These are phyloP conservation scores for Acanthochlamys bracteata DNA, from an alignment of 106 monocot species.

Conservation along the genomic window DNA sequence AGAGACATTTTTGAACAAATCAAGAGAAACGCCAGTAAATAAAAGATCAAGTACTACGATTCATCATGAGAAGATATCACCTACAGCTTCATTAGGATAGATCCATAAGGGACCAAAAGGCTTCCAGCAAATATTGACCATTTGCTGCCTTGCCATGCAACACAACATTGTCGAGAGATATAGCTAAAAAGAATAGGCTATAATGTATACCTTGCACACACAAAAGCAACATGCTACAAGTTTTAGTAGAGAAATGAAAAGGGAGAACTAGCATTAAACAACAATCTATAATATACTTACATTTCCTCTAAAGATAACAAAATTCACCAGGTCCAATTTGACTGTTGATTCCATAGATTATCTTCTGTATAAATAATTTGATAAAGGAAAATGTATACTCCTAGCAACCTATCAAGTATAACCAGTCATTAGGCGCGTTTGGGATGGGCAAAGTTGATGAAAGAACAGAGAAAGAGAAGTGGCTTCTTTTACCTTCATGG, in stretches of 20 bases:
- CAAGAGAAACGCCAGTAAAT: no score
- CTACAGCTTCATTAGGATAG: no score
- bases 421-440: no score
- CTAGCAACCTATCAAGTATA: constrained; percentile 70
- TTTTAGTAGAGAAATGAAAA: neutral
- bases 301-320: neutral
- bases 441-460: no score
- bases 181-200: neutral
- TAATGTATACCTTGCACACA: neutral
- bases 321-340: no score
- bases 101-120: no score
- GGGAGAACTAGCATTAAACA: neutral
- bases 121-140: no score
- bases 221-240: neutral
- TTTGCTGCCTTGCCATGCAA: no score
- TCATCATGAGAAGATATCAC: no score
- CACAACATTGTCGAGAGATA: neutral
- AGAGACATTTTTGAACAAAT: no score
- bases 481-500: constrained; percentile 52
- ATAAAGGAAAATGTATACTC: constrained; percentile 77
- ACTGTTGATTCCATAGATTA: constrained; percentile 6
- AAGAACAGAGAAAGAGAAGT: no score
- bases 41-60: no score
- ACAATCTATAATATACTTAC: constrained; percentile 5
- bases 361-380: constrained; percentile 77